Conservation (phyloP, 2,329 filamentous ascomycete species). For the Trichoderma hamatum region DNA sequence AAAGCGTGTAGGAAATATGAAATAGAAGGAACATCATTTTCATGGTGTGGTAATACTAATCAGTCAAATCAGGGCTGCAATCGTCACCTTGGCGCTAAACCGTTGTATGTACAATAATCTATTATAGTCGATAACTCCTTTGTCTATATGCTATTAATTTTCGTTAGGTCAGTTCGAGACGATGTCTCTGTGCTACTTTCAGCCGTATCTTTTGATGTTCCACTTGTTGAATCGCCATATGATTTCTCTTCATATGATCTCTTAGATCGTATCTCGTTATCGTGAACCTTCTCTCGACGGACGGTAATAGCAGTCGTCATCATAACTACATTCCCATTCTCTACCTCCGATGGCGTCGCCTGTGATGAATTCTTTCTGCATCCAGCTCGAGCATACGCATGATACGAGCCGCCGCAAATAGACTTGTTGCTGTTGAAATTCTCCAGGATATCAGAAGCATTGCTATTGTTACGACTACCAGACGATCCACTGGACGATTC, state of each 20-base stretch:
- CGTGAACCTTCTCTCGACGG: slow-evolving; percentile 1
- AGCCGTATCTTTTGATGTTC: neutral
- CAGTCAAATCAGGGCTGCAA: neutral
- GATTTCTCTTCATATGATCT: neutral
- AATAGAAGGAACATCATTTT: neutral
- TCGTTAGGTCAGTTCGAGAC: slow-evolving; percentile 6
- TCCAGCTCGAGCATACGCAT: slow-evolving; percentile 17
- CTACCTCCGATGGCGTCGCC: slow-evolving; percentile 12
- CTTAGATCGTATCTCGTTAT: neutral
- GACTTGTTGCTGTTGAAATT: slow-evolving; percentile 11
- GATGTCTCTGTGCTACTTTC: neutral
- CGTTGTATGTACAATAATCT: neutral
- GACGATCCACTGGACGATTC: neutral
- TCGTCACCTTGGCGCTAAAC: neutral
- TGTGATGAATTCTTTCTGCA: neutral
- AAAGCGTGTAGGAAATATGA: neutral
- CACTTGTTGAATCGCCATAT: neutral
- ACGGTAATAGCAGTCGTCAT: slow-evolving; percentile 22
- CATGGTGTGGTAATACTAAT: neutral
- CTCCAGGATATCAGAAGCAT: neutral
- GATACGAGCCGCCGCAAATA: slow-evolving; percentile 13
- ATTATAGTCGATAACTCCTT: neutral
- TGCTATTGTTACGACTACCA: neutral
- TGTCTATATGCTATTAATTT: neutral
- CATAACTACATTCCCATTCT: slow-evolving; percentile 13